Conservation (phyloP, 768 basidiomycete species). For the Boletus patriciae region DNA sequence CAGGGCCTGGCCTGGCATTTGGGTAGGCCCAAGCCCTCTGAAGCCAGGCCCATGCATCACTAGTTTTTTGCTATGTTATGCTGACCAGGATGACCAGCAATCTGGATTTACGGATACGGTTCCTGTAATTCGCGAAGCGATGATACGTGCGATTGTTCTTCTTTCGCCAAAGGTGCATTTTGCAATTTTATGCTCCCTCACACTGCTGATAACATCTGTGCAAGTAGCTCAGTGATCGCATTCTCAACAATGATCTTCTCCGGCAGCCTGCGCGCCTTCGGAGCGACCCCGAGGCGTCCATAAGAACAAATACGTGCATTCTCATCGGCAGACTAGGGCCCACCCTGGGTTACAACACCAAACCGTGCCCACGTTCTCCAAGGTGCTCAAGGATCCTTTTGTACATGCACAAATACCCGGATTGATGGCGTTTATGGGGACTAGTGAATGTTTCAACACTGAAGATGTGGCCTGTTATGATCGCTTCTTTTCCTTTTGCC, state of each 20-base stretch:
- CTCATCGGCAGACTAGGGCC: conserved; percentile 90
- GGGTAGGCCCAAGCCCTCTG: no score
- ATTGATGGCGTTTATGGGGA: conserved; percentile 94
- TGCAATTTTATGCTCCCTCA: neutral
- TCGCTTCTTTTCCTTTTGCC: no score
- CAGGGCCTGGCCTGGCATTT: no score
- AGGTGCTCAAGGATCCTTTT: conserved; percentile 87
- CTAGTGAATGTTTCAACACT: conserved; percentile 81
- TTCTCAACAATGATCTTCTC: conserved; percentile 95
- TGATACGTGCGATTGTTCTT: conserved; percentile 81
- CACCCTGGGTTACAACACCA: conserved; percentile 80
- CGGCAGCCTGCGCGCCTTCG: conserved; percentile 92
- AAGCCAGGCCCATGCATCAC: no score
- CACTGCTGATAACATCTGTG: conserved; percentile 1
- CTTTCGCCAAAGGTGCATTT: conserved; percentile 75
- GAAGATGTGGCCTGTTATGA: no score
- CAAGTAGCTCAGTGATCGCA: conserved; percentile 77
- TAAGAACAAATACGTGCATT: conserved; percentile 97
- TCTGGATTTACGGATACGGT: conserved; percentile 96
- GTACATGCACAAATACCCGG: conserved; percentile 89
- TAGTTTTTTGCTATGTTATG: neutral
- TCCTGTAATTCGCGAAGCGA: conserved; percentile 91
- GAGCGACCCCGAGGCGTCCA: conserved; percentile 88
- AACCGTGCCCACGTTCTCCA: conserved; percentile 89
- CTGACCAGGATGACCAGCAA: conserved; percentile 53